Evolutionary conservation across 805 yeast genomes (phyloP).

Genomic region (Ogataea allantospora): DNA sequence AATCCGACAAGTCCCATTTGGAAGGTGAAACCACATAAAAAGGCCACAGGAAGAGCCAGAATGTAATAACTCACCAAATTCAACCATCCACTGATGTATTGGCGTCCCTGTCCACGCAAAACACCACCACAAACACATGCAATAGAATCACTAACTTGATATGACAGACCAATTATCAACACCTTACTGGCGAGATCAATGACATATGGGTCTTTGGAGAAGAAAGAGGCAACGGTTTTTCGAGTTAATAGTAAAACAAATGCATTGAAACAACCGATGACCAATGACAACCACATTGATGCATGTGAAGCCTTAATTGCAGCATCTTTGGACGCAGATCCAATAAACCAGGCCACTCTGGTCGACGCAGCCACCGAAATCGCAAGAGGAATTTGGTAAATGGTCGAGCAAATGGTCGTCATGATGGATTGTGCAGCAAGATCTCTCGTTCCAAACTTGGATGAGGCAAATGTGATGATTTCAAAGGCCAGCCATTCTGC

Average conservation of each 20-base stretch:
- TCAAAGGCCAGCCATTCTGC: constrained; percentile 62
- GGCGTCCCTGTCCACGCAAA: constrained; percentile 76
- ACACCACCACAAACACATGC: constrained; percentile 76
- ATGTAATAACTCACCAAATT: constrained; percentile 58
- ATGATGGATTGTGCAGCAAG: constrained; percentile 54
- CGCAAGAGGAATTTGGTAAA: constrained; percentile 58
- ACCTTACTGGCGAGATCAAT: constrained; percentile 48
- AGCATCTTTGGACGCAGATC: constrained; percentile 35
- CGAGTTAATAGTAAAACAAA: constrained; percentile 41
- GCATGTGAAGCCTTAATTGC: constrained; percentile 42
- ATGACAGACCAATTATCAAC: constrained; percentile 62
- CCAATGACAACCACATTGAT: constrained; percentile 34
- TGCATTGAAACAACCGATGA: constrained; percentile 46
- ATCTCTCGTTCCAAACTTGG: constrained; percentile 51
- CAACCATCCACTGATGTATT: constrained; percentile 59
- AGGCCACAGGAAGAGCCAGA: constrained; percentile 61
- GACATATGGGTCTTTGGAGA: constrained; percentile 61
- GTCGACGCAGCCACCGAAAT: constrained; percentile 59
- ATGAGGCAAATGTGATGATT: constrained; percentile 51
- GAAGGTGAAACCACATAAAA: constrained; percentile 50
- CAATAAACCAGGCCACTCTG: constrained; percentile 56
- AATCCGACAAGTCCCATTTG: constrained; percentile 55
- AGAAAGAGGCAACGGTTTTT: constrained; percentile 43
- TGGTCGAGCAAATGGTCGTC: constrained; percentile 44
- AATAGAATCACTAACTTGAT: constrained; percentile 69